These are phyloP conservation scores for Fusarium tricinctum DNA, from an alignment of 2,329 filamentous ascomycete genomes.

Conservation along the genomic window DNA sequence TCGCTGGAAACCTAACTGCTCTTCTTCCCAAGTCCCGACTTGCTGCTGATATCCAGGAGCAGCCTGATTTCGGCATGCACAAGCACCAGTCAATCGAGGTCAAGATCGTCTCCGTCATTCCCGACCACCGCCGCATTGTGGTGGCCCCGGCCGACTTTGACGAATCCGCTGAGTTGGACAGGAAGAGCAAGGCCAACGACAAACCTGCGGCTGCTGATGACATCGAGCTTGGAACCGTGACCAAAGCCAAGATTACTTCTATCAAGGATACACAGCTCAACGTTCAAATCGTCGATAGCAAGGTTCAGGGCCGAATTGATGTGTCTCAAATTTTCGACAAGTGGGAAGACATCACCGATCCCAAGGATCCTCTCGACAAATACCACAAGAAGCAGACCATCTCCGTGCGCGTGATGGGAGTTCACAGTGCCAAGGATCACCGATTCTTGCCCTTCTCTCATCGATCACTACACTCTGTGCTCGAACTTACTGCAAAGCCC, in stretches of 20 bases:
- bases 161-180: conserved; percentile 59
- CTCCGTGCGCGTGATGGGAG: conserved; percentile 82
- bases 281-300: conserved; percentile 81
- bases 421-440: conserved; percentile 91
- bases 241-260: conserved; percentile 83
- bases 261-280: conserved; percentile 94
- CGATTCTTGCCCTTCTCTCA: conserved; percentile 93
- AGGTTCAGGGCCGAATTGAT: conserved; percentile 90
- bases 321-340: conserved; percentile 90
- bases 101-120: conserved; percentile 80
- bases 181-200: conserved; percentile 54
- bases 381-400: conserved; percentile 81
- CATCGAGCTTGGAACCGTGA: conserved; percentile 77
- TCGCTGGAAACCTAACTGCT: conserved; percentile 81
- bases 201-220: conserved; percentile 71
- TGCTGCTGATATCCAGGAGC: conserved; percentile 74
- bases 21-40: conserved; percentile 85
- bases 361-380: conserved; percentile 80
- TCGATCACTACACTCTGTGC: conserved; percentile 82
- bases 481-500: conserved; percentile 87
- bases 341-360: conserved; percentile 88
- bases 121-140: conserved; percentile 76
- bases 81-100: conserved; percentile 82
- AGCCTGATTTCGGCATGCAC: conserved; percentile 83
- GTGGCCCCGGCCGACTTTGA: conserved; percentile 65